A percentile compares a stretch with the other conserved stretches of the same genome.
phyloP scores from a whole-genome alignment of 176 grass and related monocot genomes.

The Zea luxurians region DNA sequence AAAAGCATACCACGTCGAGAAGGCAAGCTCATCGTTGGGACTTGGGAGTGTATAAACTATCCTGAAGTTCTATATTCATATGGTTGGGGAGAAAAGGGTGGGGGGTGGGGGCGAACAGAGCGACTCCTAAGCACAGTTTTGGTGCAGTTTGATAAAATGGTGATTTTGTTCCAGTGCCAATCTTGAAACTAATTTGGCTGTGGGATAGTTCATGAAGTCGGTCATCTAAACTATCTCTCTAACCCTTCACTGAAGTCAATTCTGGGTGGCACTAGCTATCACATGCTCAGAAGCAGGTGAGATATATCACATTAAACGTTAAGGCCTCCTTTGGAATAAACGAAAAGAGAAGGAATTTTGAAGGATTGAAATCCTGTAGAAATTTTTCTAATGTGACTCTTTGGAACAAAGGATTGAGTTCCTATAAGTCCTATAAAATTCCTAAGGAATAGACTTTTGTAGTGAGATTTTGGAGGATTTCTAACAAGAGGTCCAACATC shows the following conservation, averaged over 20 bases:
- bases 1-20: background rate
- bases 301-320: background rate
- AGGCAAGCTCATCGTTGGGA: background rate
- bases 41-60: background rate
- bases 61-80: background rate
- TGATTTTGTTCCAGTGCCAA: background rate
- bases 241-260: conserved; percentile 2
- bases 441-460: too few relatives aligned
- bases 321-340: too few relatives aligned
- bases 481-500: too few relatives aligned
- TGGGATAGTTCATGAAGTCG: background rate
- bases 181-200: background rate
- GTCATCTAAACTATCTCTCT: background rate
- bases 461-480: too few relatives aligned
- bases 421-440: too few relatives aligned
- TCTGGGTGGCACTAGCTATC: background rate
- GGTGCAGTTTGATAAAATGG: too few relatives aligned
- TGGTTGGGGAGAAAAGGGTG: background rate
- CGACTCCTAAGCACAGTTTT: background rate
- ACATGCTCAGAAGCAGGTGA: background rate
- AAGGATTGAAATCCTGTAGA: too few relatives aligned
- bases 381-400: too few relatives aligned
- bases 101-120: too few relatives aligned
- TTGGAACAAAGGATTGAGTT: too few relatives aligned
- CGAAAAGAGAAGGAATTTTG: too few relatives aligned